Conservation (phyloP, 2,329 filamentous ascomycete genomes). For the Colletotrichum coccodes region DNA sequence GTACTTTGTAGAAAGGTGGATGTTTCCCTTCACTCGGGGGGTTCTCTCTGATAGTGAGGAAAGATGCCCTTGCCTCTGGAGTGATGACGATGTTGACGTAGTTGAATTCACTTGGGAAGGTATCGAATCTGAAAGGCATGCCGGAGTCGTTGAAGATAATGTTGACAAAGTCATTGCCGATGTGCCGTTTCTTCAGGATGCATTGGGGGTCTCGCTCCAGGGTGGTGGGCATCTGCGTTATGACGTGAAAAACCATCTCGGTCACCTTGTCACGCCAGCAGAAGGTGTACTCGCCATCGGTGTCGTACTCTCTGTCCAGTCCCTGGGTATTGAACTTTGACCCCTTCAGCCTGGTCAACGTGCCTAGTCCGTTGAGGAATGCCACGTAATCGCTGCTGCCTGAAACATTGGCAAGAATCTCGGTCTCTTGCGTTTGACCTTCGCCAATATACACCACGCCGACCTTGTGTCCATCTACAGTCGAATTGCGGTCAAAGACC, state of each 20-base stretch:
- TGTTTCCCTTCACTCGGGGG: slow-evolving; percentile 45
- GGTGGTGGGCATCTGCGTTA: slow-evolving; percentile 96
- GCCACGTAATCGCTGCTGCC: slow-evolving; percentile 90
- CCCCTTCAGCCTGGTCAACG: slow-evolving; percentile 81
- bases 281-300: slow-evolving; percentile 88
- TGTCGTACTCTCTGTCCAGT: slow-evolving; percentile 79
- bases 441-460: slow-evolving; percentile 94
- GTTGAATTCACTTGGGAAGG: slow-evolving; percentile 94
- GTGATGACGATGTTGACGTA: slow-evolving; percentile 97
- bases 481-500: slow-evolving; percentile 86
- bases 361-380: slow-evolving; percentile 85
- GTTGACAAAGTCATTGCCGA: slow-evolving; percentile 98
- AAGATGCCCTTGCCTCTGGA: slow-evolving; percentile 82
- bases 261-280: slow-evolving; percentile 96
- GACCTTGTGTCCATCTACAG: slow-evolving; percentile 94
- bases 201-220: slow-evolving; percentile 79
- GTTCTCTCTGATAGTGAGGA: slow-evolving; percentile 70
- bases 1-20: slow-evolving; percentile 83
- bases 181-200: slow-evolving; percentile 90
- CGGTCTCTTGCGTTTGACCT: slow-evolving; percentile 82
- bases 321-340: slow-evolving; percentile 94
- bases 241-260: slow-evolving; percentile 95
- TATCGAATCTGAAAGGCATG: slow-evolving; percentile 87
- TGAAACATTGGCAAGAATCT: slow-evolving; percentile 87
- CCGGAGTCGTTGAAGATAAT: slow-evolving; percentile 98